Base-by-base conservation (phyloP, 2,329 filamentous ascomycete genomes). In the Drechmeria coniospora region DNA sequence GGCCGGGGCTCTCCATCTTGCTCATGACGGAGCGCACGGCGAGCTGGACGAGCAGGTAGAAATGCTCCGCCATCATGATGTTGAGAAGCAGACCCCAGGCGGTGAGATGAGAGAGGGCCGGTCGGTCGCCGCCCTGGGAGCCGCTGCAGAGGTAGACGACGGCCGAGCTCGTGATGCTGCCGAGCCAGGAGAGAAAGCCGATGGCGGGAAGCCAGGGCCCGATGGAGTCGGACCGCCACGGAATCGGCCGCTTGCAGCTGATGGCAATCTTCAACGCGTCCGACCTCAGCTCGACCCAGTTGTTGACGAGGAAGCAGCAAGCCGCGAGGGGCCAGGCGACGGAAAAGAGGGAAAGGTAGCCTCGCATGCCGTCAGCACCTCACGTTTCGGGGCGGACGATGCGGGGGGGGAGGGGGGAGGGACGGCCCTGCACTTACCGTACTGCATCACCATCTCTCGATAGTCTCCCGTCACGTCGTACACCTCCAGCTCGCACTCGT, bases 271-370 rank as follows among this genome's bases (percentile, higher is more conserved):
- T 98, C 57, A 93, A 68, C 2, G 87, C 86, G 47, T 98, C 90
- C 1, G 82, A 82, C 23, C 90, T 79, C 21, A 95, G 68, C 49
- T 95, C 90, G 32, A 98, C 60, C 84, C 87, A 95, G 57, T 95
- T 92, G 57, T 95, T 95, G 52, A 90, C 60, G 9, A 95, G 59
- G 58, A 95, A 95, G 2, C 79, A 87, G 31, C 83, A 65, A 2
- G 79, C 77, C 0, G 87, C 86, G n/a, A 95, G 61, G 0, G 90
- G 90, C 90, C 90, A 98, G 30, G 93, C 74, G 3, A 90, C 80
- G 0, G 82, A 90, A 52, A 95, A 95, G 8, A 95, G 66, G 0
- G 80, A 78, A 1, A 98, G 65, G 49, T 94, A 95, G 17, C 86
- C 83, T 61, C 68, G 5, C 6, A 5, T 13, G 53, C n/a, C 28